Evolutionary conservation across 805 yeast species (phyloP).

Genomic region (Pichia eremophila): DNA sequence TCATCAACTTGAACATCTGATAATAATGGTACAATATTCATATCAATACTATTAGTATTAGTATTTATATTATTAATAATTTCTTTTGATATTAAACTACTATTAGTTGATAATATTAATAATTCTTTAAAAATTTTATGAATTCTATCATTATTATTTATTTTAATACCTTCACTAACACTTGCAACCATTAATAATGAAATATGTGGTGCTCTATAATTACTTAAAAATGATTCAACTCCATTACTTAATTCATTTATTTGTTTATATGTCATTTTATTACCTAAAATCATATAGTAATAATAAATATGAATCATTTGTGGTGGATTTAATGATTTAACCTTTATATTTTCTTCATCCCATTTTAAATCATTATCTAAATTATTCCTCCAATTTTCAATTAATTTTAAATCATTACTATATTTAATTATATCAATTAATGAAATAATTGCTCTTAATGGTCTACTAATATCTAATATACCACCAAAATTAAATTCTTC

Average conservation of each 20-base stretch:
- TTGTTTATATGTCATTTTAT: neutral
- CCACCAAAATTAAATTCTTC: conserved; percentile 41
- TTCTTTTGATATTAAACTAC: no score
- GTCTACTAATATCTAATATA: conserved; percentile 31
- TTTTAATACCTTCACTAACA: neutral
- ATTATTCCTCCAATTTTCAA: conserved; percentile 36
- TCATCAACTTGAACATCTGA: no score
- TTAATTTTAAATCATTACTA: conserved; percentile 21
- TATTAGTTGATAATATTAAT: no score
- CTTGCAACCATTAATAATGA: neutral
- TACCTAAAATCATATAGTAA: conserved; percentile 38
- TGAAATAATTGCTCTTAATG: conserved; percentile 33
- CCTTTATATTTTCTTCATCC: conserved; percentile 31
- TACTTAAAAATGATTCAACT: neutral
- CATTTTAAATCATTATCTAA: conserved; percentile 43
- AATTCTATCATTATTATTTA: no score
- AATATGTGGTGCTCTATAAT: neutral
- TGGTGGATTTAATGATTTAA: conserved; percentile 37
- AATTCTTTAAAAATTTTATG: no score
- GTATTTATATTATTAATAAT: no score
- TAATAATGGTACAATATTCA: no score
- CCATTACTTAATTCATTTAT: neutral
- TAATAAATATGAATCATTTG: conserved; percentile 43
- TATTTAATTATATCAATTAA: conserved; percentile 28
- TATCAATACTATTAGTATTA: no score